Evolutionary conservation across 495 filamentous ascomycete species (phyloP), one percentile per base, ranked within the genome.

Genomic region (Penicillium argentinense): DNA sequence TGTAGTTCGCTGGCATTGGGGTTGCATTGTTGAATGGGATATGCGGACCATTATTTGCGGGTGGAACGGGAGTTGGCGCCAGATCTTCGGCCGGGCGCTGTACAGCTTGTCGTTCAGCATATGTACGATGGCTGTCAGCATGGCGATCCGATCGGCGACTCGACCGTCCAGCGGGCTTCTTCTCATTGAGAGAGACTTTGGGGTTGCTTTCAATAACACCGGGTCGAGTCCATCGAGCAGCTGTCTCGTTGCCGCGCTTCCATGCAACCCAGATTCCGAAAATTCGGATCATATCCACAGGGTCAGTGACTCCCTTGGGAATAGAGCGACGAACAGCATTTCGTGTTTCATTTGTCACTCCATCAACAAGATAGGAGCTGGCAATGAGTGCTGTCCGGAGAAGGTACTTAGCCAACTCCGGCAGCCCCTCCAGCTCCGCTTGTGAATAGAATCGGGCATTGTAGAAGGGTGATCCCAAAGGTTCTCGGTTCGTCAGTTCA

Each of bases 221-320:
- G 4, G 74, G 70, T 14, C 67, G 73, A 30, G 81, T 85, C 86
- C 86, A 89, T 42, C 77, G 69, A 23, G 86, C 81, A 19, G 85
- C 78, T 39, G 67, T 69, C 53, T 87, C 85, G 50, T 85, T 83
- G 3, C 85, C 85, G 39, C 83, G 82, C 55, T 89, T 89, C 84
- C 84, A 88, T 17, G 83, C 77, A 28, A 78, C 78, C 86, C 86
- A 89, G 16, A 85, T 73, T 3, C 82, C 85, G 50, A 89, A 88
- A 18, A 49, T 77, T 43, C 80, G 77, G 42, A 82, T 73, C 28
- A 79, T 65, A 9, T 80, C 76, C 3, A 87, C 58, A 8, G 85
- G 83, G 30, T 88, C 83, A 22, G 78, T 79, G 37, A 75, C 63
- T 17, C 74, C 73, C 61, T 83, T 80, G 1, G 85, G 85, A 23